A percentile compares a stretch with the other conserved stretches of the same genome.
Evolutionary conservation across 768 basidiomycete genomes (phyloP).

Genomic region (Tephrocybe sp.): DNA sequence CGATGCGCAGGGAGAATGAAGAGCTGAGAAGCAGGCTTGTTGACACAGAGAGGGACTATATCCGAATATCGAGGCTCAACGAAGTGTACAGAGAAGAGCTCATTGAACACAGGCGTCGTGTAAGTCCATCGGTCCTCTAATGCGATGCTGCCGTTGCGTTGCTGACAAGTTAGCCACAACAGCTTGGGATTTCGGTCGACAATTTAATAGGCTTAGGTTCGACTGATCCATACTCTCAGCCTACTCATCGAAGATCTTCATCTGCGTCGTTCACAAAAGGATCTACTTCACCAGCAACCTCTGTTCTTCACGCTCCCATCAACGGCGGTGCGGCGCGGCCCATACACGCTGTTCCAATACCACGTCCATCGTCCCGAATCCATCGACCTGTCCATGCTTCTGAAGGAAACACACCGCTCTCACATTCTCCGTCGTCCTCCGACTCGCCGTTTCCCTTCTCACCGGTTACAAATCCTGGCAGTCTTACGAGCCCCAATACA

Average conservation of each 20-base stretch:
- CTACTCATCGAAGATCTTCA: slow-evolving; percentile 61
- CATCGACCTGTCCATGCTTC: slow-evolving; percentile 53
- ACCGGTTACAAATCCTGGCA: slow-evolving; percentile 52
- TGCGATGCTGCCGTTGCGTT: slow-evolving; percentile 5
- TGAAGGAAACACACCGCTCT: slow-evolving; percentile 59
- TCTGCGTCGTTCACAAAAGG: slow-evolving; percentile 33
- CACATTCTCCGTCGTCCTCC: slow-evolving; percentile 65
- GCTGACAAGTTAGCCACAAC: slow-evolving; percentile 9
- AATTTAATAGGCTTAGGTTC: slow-evolving; percentile 73
- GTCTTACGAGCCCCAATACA: slow-evolving; percentile 59
- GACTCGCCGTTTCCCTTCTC: slow-evolving; percentile 72
- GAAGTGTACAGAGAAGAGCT: slow-evolving; percentile 86
- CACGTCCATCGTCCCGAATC: slow-evolving; percentile 65
- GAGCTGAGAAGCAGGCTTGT: slow-evolving; percentile 63
- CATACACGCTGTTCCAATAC: slow-evolving; percentile 70
- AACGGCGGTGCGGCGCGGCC: slow-evolving; percentile 29
- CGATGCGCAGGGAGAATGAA: slow-evolving; percentile 80
- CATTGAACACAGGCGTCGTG: slow-evolving; percentile 72
- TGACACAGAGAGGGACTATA: slow-evolving; percentile 76
- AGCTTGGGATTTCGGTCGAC: slow-evolving; percentile 80
- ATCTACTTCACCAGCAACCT: slow-evolving; percentile 47
- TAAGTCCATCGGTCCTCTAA: slow-evolving; percentile 37
- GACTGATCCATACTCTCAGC: slow-evolving; percentile 68
- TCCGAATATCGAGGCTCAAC: slow-evolving; percentile 71
- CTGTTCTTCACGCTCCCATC: slow-evolving; percentile 38